Evolutionary conservation across 106 monocot species (phyloP).

Genomic region (Dendrobium huoshanense): DNA sequence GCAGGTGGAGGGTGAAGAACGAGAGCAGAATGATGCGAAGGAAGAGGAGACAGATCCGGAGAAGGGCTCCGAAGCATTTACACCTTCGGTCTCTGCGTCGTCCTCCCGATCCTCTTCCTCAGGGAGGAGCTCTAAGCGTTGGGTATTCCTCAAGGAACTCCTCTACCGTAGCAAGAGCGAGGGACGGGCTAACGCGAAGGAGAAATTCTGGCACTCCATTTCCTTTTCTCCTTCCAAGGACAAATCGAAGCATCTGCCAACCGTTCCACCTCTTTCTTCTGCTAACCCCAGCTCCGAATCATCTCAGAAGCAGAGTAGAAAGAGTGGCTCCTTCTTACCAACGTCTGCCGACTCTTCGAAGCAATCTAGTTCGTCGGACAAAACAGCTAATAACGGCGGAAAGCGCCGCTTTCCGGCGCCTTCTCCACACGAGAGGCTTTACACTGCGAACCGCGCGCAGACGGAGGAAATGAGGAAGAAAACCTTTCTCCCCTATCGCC

Average conservation of each 20-base stretch:
- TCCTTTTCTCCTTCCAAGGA: conserved; percentile 34
- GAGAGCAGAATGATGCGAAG: not conserved
- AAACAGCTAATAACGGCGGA: conserved; percentile 19
- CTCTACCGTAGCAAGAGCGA: conserved; percentile 97
- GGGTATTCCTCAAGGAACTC: conserved; percentile 91
- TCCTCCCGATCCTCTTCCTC: conserved; percentile 62
- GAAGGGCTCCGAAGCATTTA: conserved; percentile 16
- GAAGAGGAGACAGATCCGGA: conserved; percentile 20
- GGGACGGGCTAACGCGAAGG: conserved; percentile 47
- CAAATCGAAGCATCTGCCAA: conserved; percentile 2
- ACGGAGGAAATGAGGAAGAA: conserved; percentile 86
- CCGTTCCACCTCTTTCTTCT: not conserved
- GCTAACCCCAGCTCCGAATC: not conserved
- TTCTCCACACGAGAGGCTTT: conserved; percentile 88
- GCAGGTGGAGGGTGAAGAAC: conserved; percentile 29
- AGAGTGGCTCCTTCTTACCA: not conserved
- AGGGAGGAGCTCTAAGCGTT: conserved; percentile 60
- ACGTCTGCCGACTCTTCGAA: not conserved
- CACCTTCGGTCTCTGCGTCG: conserved; percentile 34
- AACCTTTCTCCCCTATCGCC: conserved; percentile 90
- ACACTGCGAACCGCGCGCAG: conserved; percentile 85
- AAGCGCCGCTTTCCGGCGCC: conserved; percentile 41
- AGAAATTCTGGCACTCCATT: conserved; percentile 71
- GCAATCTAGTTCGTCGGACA: not conserved
- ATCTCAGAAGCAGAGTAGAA: conserved; percentile 7